Evolutionary conservation across 192 early-diverging fungal genomes (phyloP), one percentile per base, ranked within the genome.

Genomic region (Mortierella alpina): DNA sequence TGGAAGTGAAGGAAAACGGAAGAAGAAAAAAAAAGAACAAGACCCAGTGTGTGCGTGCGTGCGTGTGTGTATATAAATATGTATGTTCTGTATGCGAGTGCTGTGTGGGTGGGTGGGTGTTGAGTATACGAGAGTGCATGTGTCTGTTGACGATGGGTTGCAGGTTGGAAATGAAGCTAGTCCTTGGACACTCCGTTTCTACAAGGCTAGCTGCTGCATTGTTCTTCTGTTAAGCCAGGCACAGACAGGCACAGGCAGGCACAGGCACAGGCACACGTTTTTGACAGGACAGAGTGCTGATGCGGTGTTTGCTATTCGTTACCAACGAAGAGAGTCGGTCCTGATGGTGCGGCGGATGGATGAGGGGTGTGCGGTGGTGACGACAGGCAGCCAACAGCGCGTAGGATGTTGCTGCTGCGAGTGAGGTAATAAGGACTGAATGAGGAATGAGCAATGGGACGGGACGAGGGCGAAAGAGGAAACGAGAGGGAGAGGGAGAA

Each of bases 161-260:
- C 58, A 59, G 58, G 58, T 59, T 22, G 40, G 42, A 59, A 56
- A 56, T 59, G 58, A 39, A 59, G 58, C 58, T 59, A 59, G 50
- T 51, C 50, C 50, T n/a, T 51, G 50, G 50, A 31, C 31, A 3
- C 31, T 31, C 31, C 31, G 31, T 31, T 31, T 31, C 31, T 31
- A 31, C 31, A 1, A 31, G 31, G 42, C 58, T 22, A 59, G 40
- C 10, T 22, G 42, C 58, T 59, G 58, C 11, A 5, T 59, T 18
- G 61, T 63, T 63, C 48, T 46, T n/a, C 22, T 63, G 6, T 39
- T 48, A 8, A 0, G 15, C 48, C 61, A 63, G 61, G 61, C 42
- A 63, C 61, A 63, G 1, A n/a, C 15, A 11, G 54, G 23, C 7
- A 18, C 11, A 11, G 18, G 8, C 8, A 55, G 54, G 18, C 15